Evolutionary conservation across 257 asterid species (phyloP).

Genomic region (Marsdenia floribunda): DNA sequence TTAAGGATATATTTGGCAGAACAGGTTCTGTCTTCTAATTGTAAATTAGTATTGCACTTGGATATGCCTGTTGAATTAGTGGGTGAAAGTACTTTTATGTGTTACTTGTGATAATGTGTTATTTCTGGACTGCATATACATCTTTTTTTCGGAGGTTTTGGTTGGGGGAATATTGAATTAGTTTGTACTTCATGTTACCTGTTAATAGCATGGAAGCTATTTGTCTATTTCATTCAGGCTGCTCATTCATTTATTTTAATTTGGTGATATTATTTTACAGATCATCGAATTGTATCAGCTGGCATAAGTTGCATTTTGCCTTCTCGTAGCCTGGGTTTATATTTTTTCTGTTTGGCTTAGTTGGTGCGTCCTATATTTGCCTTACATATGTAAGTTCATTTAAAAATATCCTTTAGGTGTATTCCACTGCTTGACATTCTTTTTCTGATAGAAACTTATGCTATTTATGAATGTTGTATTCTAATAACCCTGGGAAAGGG

Average conservation of each 20-base stretch:
- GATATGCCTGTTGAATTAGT: neutral
- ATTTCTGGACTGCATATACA: neutral
- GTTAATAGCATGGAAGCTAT: conserved; percentile 10
- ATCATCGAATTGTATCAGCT: conserved; percentile 95
- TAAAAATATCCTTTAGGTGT: neutral
- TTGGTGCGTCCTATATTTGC: no score
- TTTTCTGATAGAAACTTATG: conserved; percentile 1
- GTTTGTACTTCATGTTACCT: neutral
- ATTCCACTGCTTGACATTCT: neutral
- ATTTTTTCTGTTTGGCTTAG: conserved; percentile 15
- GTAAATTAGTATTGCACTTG: neutral
- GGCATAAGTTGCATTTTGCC: conserved; percentile 97
- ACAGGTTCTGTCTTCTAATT: neutral
- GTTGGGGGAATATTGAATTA: neutral
- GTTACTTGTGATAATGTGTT: neutral
- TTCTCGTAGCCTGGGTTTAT: conserved; percentile 97
- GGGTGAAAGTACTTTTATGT: neutral
- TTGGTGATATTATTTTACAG: conserved; percentile 83
- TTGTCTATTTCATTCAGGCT: conserved; percentile 22
- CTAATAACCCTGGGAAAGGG: neutral
- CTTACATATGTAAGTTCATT: no score
- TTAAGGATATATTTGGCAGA: neutral
- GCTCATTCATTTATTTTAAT: conserved; percentile 67
- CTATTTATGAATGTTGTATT: neutral
- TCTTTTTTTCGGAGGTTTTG: neutral